A percentile compares a stretch with the other conserved stretches of the same genome.
Conservation (phyloP, 495 filamentous ascomycete genomes). For the Hyaloscypha variabilis region DNA sequence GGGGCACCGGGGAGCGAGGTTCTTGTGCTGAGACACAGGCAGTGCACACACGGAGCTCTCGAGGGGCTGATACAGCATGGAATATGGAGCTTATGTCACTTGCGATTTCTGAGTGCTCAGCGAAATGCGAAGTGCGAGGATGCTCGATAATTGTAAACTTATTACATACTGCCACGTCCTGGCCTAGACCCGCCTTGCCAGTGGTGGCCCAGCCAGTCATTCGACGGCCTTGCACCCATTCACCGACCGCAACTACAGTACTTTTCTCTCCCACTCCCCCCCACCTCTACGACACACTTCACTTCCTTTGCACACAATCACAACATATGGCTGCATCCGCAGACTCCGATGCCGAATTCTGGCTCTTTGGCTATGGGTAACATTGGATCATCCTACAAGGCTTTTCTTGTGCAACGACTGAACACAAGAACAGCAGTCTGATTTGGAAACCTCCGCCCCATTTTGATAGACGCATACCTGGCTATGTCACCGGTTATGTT, state of each 20-base stretch:
- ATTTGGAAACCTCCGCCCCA: conserved; percentile 99
- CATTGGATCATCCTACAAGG: conserved; percentile 27
- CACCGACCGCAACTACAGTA: neutral
- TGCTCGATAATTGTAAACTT: neutral
- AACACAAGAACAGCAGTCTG: conserved; percentile 64
- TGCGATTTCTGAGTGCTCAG: neutral
- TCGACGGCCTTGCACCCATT: neutral
- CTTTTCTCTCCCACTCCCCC: neutral
- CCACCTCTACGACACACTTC: neutral
- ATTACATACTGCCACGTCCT: neutral
- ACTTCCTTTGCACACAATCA: neutral
- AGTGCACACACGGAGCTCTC: neutral
- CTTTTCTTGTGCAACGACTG: neutral
- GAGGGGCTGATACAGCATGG: neutral
- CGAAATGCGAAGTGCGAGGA: neutral
- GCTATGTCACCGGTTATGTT: conserved; percentile 93
- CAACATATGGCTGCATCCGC: conserved; percentile 6
- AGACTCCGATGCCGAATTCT: conserved; percentile 60
- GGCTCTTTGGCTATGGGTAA: conserved; percentile 93
- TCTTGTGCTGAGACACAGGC: neutral
- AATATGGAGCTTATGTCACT: neutral
- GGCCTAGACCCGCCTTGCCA: neutral
- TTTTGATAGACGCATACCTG: conserved; percentile 87
- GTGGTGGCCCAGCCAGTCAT: neutral
- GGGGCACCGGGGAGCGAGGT: neutral